Conservation (phyloP, 345 rosid genomes). For the Draba incana region DNA sequence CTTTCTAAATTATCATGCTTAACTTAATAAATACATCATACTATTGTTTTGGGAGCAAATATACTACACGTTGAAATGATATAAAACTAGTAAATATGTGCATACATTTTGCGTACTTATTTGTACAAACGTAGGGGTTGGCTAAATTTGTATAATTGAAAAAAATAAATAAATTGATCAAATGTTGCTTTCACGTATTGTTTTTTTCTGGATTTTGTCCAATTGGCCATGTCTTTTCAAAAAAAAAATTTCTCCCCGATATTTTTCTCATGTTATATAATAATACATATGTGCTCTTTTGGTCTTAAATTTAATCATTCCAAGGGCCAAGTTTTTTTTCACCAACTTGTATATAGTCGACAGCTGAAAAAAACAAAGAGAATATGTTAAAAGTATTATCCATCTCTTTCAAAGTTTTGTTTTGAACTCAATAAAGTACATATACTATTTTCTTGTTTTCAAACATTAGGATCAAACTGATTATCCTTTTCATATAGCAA, state of each 20-base stretch:
- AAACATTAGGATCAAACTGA: conserved; percentile 15
- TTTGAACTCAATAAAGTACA: conserved; percentile 11
- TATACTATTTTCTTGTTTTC: conserved; percentile 4
- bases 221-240: conserved; percentile 34
- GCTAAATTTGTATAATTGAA: conserved; percentile 21
- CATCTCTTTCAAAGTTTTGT: conserved; percentile 37
- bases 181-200: conserved; percentile 44
- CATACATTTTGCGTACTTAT: conserved; percentile 19
- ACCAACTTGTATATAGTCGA: conserved; percentile 34
- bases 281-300: conserved; percentile 26
- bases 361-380: conserved; percentile 21
- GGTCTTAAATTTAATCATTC: conserved; percentile 29
- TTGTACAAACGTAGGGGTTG: conserved; percentile 36
- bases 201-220: conserved; percentile 31
- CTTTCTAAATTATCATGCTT: neutral
- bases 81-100: neutral
- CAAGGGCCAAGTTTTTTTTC: conserved; percentile 36
- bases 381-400: conserved; percentile 20
- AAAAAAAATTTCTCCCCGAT: too few species aligned
- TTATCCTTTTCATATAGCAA: neutral
- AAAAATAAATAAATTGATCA: conserved; percentile 18
- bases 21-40: neutral
- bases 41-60: neutral
- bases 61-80: neutral
- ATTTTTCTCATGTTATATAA: conserved; percentile 25